Evolutionary conservation across 169 alveolate species (phyloP), one percentile per base, ranked within the genome.

Genomic region (Eimeria zaria): DNA sequence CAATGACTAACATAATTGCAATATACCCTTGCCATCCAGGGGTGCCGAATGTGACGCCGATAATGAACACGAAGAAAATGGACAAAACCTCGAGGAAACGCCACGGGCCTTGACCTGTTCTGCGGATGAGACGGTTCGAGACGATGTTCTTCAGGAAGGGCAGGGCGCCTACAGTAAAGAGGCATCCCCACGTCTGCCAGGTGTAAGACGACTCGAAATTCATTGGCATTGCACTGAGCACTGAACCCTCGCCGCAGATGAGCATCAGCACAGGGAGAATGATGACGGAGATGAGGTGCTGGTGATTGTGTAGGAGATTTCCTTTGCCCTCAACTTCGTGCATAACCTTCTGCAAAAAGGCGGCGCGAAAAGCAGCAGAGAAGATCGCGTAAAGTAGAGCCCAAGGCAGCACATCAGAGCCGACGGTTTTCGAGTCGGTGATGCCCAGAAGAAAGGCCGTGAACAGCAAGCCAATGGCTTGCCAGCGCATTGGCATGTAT

Each of bases 41-140:
- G 83, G 96, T 95, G 95, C 97, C 98, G 97, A 97, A 98, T 18
- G 97, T 91, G 73, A 98, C 89, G 85, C 99, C 99, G 83, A 98
- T 98, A 80, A 98, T 89, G 95, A 98, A 98, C 74, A 98, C 98
- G 53, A 98, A 96, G n/a, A 98, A 98, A 44, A 98, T 99, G 9
- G 99, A 98, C 73, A 98, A 60, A 55, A 98, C 97, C 97, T 98
- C 99, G 41, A 98, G 98, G 95, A 97, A 97, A 71, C 99, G 97
- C 99, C 99, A 98, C 83, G 99, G 99, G 69, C 99, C 99, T 93
- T 98, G 99, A n/a, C 99, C 99, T 22, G 99, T 98, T 81, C 98
- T 97, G 85, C 99, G 97, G 96, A 98, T 98, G 14, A 98, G 97
- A 48, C 99, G 97, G 95, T 98, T 98, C 53, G 99, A 98, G 44